Conservation (phyloP, 306 rosid genomes). For the Glycyrrhiza uralensis region DNA sequence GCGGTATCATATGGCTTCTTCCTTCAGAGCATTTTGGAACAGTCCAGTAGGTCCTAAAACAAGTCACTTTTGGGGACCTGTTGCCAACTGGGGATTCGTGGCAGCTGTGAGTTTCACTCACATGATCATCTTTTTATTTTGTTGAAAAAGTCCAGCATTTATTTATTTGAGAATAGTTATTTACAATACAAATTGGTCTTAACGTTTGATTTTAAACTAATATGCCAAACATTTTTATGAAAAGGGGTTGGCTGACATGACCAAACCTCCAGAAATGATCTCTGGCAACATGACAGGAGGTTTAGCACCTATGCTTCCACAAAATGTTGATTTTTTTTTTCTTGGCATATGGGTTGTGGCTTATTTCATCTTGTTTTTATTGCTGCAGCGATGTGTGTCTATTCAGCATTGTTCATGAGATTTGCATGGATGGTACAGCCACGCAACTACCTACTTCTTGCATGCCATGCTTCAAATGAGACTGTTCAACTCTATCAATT, state of each 20-base stretch:
- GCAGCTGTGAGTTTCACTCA: constrained; percentile 68
- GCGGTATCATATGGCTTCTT: constrained; percentile 49
- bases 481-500: constrained; percentile 67
- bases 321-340: not conserved
- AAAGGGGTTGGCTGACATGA: constrained; percentile 87
- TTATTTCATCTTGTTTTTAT: not conserved
- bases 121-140: not conserved
- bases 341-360: not conserved
- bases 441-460: constrained; percentile 64
- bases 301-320: constrained; percentile 15
- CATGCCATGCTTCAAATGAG: constrained; percentile 64
- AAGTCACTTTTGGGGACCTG: constrained; percentile 97
- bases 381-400: constrained; percentile 68
- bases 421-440: constrained; percentile 84
- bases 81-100: constrained; percentile 97
- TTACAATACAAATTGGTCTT: not conserved
- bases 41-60: constrained; percentile 96
- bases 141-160: not conserved
- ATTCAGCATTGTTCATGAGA: constrained; percentile 72
- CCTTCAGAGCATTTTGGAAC: constrained; percentile 83
- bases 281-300: constrained; percentile 98
- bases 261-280: constrained; percentile 90
- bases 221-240: not conserved
- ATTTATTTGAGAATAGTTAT: not conserved
- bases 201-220: not conserved